Evolutionary conservation across 164 flowering plant species (phyloP), one percentile per base, ranked within the genome.

Genomic region (Nymphaea colorata): DNA sequence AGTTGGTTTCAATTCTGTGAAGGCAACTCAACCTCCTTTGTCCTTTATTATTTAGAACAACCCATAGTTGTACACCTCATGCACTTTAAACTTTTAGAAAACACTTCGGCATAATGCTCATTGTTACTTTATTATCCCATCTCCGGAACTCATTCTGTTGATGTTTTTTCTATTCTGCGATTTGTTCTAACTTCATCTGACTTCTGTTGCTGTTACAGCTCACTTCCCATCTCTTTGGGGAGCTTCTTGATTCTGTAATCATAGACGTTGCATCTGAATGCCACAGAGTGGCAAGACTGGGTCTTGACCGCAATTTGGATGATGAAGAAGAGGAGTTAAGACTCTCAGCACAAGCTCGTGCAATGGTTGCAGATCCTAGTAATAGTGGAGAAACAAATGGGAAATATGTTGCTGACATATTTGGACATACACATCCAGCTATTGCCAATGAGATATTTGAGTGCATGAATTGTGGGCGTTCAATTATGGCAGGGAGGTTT

Each of bases 201-300:
- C 64, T 41, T 68, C 45, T 41, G 60, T 66, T 76, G 42, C 67
- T 16, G 42, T 59, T 82, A 83, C 90, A 93, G 97, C 66, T 88
- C 44, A 73, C 96, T n/a, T 84, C 91, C 14, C 80, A 79, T 64
- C 65, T 87, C 51, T 82, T 87, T 42, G 76, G 42, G 44, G 95
- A 88, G 67, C 87, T 94, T 64, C 84, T 94, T 41, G 96, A 91
- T 71, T 89, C 93, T 14, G 76, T 90, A 6, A 86, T 91, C 59
- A 85, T 82, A 68, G 99, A 94, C 81, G 89, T 94, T 78, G 96
- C 99, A 75, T 94, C 99, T 6, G 99, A 94, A 74, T 88, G 86
- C 72, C 99, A 94, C 69, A 93, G 96, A 44, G 82, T 91, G 70
- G 95, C 96, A 61, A 85, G 85, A 79, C 66, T 94, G 68, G 97